Evolutionary conservation across 306 rosid species (phyloP), one percentile per base, ranked within the genome.

Genomic region (Hylodesmum podocarpum): DNA sequence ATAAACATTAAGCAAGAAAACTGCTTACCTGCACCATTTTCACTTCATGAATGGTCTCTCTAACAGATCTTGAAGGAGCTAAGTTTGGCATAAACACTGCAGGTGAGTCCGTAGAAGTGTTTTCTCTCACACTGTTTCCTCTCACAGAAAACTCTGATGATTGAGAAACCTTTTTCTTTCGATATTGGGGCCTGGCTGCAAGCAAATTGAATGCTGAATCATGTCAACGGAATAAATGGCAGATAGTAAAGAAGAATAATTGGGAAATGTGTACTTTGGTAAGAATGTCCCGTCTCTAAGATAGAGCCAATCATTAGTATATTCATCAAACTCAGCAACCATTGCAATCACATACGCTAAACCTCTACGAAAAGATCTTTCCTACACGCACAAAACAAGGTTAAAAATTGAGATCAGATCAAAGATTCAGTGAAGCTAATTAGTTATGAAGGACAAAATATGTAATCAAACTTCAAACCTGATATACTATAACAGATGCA

Each of bases 141-240:
- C 87, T 47, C 43, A 37, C 51, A 39, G 97, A 89, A 41, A 83
- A 63, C 55, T 87, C 96, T 0, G 91, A 82, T 43, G 88, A 65
- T 55, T 87, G 87, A 41, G 92, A 46, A 40, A 36, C 75, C 77
- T 25, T 39, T 78, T 73, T 87, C 84, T 88, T 93, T 58, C 94
- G 82, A 84, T 93, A 93, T 27, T 82, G 89, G 83, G 94, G 97
- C 97, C 97, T 93, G 97, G 97, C 93, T 86, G 92, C 87, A 70
- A 18, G 64, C 75, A 89, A 88, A 49, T 82, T 73, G 72, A 78
- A 57, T 70, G 77, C 27, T 50, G 72, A 75, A n/a, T n/a, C n/a
- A n/a, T 58, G 76, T 85, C 71, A 77, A 80, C 50, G 4, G 6
- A 71, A 76, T 29, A 70, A 64, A 27, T 16, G 71, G 40, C 1